These are phyloP conservation scores for Penicillium sp. DNA, from an alignment of 2,329 filamentous ascomycete genomes.

Conservation along the genomic window DNA sequence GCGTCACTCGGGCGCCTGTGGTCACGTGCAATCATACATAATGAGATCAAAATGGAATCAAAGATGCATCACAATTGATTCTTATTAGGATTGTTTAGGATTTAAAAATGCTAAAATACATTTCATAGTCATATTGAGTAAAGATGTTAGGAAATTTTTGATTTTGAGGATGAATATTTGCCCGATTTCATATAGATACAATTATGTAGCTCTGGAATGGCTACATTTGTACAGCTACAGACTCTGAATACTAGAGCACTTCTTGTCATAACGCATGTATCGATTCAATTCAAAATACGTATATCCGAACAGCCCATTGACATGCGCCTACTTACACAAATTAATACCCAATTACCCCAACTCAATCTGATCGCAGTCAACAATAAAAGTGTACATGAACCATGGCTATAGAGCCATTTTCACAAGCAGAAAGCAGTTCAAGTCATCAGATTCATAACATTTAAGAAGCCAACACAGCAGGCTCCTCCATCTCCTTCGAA, in stretches of 20 bases:
- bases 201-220: no score
- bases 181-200: not conserved
- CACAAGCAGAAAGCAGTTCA: not conserved
- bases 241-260: no score
- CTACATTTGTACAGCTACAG: no score
- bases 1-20: constrained; percentile 38
- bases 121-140: accelerated
- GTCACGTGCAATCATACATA: constrained; percentile 25
- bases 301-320: not conserved
- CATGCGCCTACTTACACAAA: not conserved
- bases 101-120: not conserved
- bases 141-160: not conserved
- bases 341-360: not conserved
- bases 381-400: constrained; percentile 5
- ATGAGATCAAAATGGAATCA: not conserved
- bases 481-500: constrained; percentile 15
- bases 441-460: not conserved
- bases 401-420: constrained; percentile 5
- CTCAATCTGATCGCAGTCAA: not conserved
- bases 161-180: not conserved
- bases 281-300: not conserved
- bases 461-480: constrained; percentile 2
- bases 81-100: not conserved
- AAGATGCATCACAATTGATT: not conserved
- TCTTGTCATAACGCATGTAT: not conserved